These are phyloP conservation scores for Moelleriella libera DNA, from an alignment of 2,329 filamentous ascomycete species.

Conservation along the genomic window DNA sequence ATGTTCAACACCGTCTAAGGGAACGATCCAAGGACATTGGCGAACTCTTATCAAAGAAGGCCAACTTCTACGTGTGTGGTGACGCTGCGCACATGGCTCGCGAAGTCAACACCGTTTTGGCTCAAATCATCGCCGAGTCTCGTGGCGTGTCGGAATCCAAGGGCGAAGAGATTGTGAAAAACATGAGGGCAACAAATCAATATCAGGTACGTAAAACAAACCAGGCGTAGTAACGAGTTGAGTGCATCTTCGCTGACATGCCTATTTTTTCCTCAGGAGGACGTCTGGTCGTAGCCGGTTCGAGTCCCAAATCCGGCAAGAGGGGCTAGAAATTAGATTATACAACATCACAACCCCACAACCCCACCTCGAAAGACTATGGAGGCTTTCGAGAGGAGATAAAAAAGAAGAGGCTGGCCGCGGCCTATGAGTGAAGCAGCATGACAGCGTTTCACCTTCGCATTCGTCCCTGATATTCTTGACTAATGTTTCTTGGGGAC, in stretches of 20 bases:
- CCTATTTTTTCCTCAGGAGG: conserved; percentile 35
- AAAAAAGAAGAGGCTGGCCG: no score
- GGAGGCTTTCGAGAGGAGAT: no score
- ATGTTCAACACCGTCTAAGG: conserved; percentile 86
- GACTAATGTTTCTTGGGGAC: no score
- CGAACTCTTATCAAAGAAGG: conserved; percentile 70
- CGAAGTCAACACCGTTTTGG: conserved; percentile 79
- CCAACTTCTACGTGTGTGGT: conserved; percentile 96
- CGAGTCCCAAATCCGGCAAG: no score
- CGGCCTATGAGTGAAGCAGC: no score
- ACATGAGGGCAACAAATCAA: conserved; percentile 85
- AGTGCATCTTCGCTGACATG: conserved; percentile 6
- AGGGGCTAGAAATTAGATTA: no score
- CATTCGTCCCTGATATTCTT: no score
- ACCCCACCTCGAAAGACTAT: no score
- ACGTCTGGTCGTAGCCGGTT: conserved; percentile 48
- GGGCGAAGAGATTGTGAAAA: conserved; percentile 92
- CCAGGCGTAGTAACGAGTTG: no score
- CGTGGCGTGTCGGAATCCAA: conserved; percentile 71
- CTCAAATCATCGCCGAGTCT: conserved; percentile 73
- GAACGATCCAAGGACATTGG: conserved; percentile 76
- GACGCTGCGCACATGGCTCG: conserved; percentile 96
- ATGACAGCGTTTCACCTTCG: no score
- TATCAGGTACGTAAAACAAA: conserved; percentile 59
- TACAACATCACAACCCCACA: no score